phyloP scores from a whole-genome alignment of 2,329 filamentous ascomycete genomes.

The Fusarium foetens region DNA sequence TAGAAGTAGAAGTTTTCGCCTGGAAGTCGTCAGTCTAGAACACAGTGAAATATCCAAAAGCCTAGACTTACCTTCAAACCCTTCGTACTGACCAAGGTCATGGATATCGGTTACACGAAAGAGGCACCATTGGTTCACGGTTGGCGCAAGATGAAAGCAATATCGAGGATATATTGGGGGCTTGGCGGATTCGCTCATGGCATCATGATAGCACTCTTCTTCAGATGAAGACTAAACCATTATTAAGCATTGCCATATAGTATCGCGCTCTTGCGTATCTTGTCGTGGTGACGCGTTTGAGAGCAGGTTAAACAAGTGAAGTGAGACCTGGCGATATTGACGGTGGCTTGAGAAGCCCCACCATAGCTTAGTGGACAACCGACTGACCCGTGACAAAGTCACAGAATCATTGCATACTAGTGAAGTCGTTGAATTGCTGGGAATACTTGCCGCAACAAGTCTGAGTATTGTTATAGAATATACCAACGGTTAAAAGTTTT shows the following conservation, averaged over 20 bases:
- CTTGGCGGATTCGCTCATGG: conserved; percentile 59
- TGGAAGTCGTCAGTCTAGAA: conserved; percentile 26
- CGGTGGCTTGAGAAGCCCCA: conserved; percentile 12
- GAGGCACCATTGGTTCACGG: conserved; percentile 68
- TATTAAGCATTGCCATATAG: conserved; percentile 7
- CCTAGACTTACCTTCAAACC: conserved; percentile 61
- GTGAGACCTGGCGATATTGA: conserved; percentile 16
- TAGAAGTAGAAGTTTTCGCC: conserved; percentile 72
- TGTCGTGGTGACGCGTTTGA: conserved; percentile 4
- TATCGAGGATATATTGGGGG: conserved; percentile 67
- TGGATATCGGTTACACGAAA: conserved; percentile 63
- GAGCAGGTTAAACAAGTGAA: conserved; percentile 1
- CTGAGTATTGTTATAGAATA: too few relatives aligned
- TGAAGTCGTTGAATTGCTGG: not conserved
- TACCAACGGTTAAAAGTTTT: not conserved
- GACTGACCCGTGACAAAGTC: not conserved
- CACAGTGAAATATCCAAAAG: not conserved
- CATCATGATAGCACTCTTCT: conserved; percentile 50
- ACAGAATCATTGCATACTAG: not conserved
- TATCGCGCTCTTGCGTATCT: not conserved
- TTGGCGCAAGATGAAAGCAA: conserved; percentile 71
- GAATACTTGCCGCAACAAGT: not conserved
- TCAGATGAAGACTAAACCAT: conserved; percentile 9
- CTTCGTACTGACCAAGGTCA: conserved; percentile 57
- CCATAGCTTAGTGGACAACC: not conserved